phyloP scores from a whole-genome alignment of 2,329 filamentous ascomycete genomes.

The Chaetomiaceae sp. region DNA sequence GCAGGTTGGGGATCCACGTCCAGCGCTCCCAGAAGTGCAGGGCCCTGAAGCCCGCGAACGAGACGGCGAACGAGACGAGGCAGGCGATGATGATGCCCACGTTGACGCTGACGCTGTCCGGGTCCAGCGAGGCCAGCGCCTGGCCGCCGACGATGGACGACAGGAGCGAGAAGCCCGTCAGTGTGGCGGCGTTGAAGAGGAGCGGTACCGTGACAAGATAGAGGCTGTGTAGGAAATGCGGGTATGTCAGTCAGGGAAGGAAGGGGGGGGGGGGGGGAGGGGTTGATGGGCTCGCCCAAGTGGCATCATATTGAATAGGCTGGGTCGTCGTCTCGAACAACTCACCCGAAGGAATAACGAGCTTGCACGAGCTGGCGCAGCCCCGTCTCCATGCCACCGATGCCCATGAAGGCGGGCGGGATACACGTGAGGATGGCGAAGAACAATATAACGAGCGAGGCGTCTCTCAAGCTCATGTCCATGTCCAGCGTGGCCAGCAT shows the following conservation, averaged over 20 bases:
- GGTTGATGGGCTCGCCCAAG: no score
- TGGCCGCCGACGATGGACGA: constrained; percentile 54
- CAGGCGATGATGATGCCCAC: constrained; percentile 55
- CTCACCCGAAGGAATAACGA: constrained; percentile 55
- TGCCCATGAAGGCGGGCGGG: constrained; percentile 51
- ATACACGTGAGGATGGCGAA: constrained; percentile 50
- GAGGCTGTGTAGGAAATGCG: constrained; percentile 24
- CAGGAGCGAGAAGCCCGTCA: constrained; percentile 54
- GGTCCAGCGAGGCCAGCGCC: constrained; percentile 44
- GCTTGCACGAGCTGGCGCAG: constrained; percentile 57
- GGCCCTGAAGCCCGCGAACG: constrained; percentile 50
- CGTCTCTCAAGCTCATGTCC: constrained; percentile 50
- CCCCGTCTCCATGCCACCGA: constrained; percentile 51
- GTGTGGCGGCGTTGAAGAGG: constrained; percentile 51
- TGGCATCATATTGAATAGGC: no score
- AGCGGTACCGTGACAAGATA: constrained; percentile 49
- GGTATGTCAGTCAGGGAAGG: no score
- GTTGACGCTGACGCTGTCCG: constrained; percentile 43
- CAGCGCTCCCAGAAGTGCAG: constrained; percentile 52
- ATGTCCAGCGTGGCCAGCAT: constrained; percentile 52
- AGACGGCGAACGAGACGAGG: constrained; percentile 47
- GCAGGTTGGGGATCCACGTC: constrained; percentile 52
- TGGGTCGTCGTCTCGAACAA: no score
- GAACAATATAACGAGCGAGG: constrained; percentile 54
- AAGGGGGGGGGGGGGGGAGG: no score